Evolutionary conservation across 2,329 filamentous ascomycete species (phyloP), one percentile per base, ranked within the genome.

Genomic region (Fonsecaea erecta): DNA sequence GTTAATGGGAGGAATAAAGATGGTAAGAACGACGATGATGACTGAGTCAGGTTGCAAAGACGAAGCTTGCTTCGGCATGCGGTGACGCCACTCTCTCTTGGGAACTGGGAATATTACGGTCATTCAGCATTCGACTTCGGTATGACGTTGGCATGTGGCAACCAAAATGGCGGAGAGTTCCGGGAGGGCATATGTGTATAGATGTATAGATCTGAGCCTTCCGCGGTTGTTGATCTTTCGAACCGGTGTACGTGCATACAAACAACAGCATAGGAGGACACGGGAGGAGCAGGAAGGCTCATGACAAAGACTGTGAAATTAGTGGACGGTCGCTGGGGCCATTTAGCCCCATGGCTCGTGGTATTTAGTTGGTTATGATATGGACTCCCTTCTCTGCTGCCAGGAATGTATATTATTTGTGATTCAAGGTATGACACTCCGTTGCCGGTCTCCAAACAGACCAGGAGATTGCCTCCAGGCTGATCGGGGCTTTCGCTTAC

Each of bases 1-100:
- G 52, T 60, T 12, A 60, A 71, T 12, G 61, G 66, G 12, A 48
- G 52, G 28, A 12, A 52, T 18, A 60, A 60, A 60, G 18, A 52
- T 18, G 34, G 51, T 2, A 58, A 46, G 26, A 24, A 56, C n/a
- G 40, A 59, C 14, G 55, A 59, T 6, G 43, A 52, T 52, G 57
- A 60, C 16, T 37, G 34, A 37, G 32, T 35, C 24, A 28, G 28
- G 26, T 21, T 21, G 26, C 3, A 32, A 53, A 26, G 1, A 32
- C n/a, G 14, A 53, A 32, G 6, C n/a, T 30, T 52, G 18, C 48
- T 40, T 30, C 28, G 5, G 8, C 2, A n/a, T 40, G 14, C 37
- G 37, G n/a, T n/a, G 16, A n/a, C 3, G 21, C 43, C n/a, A 24
- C 18, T 48, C n/a, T 24, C 51, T 32, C 26, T 21, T 9, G n/a